Percentiles rank a stretch among this genome's conserved stretches.
Conservation (phyloP, 2,329 filamentous ascomycete genomes). For the Stachybotrys chlorohalonatus region DNA sequence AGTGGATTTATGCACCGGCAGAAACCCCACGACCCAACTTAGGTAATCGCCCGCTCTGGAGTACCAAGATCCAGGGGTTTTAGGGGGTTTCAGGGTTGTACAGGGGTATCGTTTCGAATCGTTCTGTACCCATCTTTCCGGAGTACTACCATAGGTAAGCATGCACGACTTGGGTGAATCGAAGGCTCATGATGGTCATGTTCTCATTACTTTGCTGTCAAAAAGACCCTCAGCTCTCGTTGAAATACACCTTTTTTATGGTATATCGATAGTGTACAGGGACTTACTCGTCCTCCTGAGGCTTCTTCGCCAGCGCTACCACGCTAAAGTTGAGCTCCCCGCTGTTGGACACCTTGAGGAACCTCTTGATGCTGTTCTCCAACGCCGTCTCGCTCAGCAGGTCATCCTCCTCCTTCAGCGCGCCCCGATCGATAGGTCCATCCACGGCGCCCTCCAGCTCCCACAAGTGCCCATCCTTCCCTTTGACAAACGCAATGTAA, state of each 20-base stretch:
- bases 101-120: too few relatives aligned
- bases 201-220: too few relatives aligned
- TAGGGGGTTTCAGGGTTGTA: background rate
- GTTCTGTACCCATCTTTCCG: too few relatives aligned
- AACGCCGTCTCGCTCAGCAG: slow-evolving; percentile 60
- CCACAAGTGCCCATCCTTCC: slow-evolving; percentile 56
- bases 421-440: slow-evolving; percentile 61
- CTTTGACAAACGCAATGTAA: slow-evolving; percentile 74
- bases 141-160: too few relatives aligned
- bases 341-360: slow-evolving; percentile 24
- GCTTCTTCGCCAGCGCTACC: slow-evolving; percentile 21
- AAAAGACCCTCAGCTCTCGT: too few relatives aligned
- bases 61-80: background rate
- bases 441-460: slow-evolving; percentile 70
- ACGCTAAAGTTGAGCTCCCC: slow-evolving; percentile 30
- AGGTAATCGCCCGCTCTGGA: background rate
- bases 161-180: too few relatives aligned
- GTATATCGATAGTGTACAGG: too few relatives aligned
- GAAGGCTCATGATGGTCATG: too few relatives aligned
- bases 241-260: too few relatives aligned
- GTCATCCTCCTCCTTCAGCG: slow-evolving; percentile 46
- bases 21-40: background rate
- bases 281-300: background rate
- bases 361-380: slow-evolving; percentile 42
- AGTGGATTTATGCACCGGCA: background rate